These are phyloP conservation scores for Hyphodiscus sp. DNA, from an alignment of 2,329 filamentous ascomycete species.

Conservation along the genomic window DNA sequence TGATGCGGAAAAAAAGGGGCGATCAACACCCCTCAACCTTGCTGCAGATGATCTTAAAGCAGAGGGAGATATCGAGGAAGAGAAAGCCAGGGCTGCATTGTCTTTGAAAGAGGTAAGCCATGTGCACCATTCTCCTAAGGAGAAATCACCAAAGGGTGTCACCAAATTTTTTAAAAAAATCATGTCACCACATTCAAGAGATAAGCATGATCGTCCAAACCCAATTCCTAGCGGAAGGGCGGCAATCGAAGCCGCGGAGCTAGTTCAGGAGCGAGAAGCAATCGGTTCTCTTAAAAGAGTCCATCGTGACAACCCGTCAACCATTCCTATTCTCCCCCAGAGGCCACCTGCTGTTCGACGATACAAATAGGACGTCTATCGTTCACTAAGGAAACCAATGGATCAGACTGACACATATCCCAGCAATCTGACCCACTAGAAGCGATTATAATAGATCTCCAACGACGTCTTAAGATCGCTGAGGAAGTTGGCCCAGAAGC, in stretches of 20 bases:
- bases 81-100: constrained; percentile 50
- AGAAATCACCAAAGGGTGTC: not conserved
- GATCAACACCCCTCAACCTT: not conserved
- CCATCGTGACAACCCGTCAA: not conserved
- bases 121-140: constrained; percentile 1
- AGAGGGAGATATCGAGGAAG: constrained; percentile 19
- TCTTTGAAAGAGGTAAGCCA: constrained; percentile 52
- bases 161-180: no score
- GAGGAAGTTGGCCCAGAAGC: constrained; percentile 24
- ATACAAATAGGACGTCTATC: not conserved
- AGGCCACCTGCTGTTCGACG: not conserved
- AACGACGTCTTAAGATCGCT: constrained; percentile 22
- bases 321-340: not conserved
- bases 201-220: not conserved
- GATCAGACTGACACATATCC: constrained; percentile 17
- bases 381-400: not conserved
- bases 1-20: constrained; percentile 21
- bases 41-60: constrained; percentile 3
- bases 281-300: constrained; percentile 1
- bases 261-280: constrained; percentile 9
- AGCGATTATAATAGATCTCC: constrained; percentile 23
- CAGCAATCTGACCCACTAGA: constrained; percentile 26
- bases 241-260: not conserved
- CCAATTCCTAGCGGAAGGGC: not conserved
- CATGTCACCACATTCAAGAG: not conserved